A percentile compares a stretch with the other conserved stretches of the same genome.
Conservation (phyloP, 169 alveolate species). For the Cyclospora cayetanensis region DNA sequence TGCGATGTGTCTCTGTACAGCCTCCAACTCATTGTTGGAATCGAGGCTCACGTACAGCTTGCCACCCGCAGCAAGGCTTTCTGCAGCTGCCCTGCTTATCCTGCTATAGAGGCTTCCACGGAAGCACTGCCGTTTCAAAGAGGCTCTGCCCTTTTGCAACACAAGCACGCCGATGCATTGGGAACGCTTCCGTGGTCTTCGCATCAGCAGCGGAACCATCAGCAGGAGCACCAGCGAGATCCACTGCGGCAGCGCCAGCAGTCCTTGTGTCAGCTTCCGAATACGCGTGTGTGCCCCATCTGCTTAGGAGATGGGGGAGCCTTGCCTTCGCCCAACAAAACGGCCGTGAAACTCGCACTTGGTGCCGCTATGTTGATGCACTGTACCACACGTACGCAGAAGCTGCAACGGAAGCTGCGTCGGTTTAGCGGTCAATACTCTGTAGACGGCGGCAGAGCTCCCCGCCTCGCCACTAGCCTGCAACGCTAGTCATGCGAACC, state of each 20-base stretch:
- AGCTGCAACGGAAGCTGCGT: background rate
- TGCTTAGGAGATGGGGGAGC: conserved; percentile 72
- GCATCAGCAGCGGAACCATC: background rate
- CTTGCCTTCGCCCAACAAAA: conserved; percentile 27
- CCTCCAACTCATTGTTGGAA: conserved; percentile 6
- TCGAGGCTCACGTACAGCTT: conserved; percentile 72
- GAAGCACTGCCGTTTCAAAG: background rate
- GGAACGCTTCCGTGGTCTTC: background rate
- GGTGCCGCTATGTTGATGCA: conserved; percentile 42
- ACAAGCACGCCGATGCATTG: background rate
- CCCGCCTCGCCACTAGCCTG: background rate
- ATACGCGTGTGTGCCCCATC: conserved; percentile 38
- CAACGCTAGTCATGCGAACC: background rate
- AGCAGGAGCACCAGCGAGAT: background rate
- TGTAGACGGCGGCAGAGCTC: background rate
- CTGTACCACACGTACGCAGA: background rate
- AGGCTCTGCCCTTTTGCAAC: background rate
- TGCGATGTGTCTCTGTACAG: background rate
- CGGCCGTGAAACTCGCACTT: conserved; percentile 40
- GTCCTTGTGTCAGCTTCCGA: background rate
- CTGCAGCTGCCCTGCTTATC: conserved; percentile 49
- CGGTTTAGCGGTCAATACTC: background rate
- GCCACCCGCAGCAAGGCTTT: conserved; percentile 52
- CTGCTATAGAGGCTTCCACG: background rate
- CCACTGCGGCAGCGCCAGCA: background rate